Base-by-base conservation (phyloP, 1,284 basidiomycete species). In the Rhodotorula mucilaginosa region DNA sequence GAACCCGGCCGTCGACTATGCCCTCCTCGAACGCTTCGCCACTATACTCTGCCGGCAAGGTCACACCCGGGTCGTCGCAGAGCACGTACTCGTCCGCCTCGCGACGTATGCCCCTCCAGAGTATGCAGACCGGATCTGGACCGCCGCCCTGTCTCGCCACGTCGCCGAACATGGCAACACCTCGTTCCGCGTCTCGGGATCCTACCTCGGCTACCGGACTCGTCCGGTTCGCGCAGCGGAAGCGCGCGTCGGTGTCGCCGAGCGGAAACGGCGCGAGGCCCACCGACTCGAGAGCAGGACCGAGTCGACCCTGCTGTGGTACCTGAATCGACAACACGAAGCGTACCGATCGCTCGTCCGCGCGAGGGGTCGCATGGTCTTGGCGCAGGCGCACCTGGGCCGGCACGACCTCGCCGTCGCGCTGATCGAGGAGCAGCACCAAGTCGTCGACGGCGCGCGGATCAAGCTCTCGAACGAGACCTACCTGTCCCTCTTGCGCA, bases 11-110 rank as follows among this genome's bases (percentile, higher is more conserved):
- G 39, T 44, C 39, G 51, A 19, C 46, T 44, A 47, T 3, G 49
- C 51, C 2, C 29, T 58, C 6, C 13, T 65, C 3, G 60, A 29
- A 23, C 52, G 48, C 44, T 73, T 73, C 31, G 59, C 56, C 2
- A 2, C 16, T 15, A 3, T 44, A 12, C n/a, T 67, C 1, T 64
- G 60, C 13, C 34, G 18, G 26, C 61, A 69, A 10, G 72, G 72
- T 1, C 48, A 70, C 16, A 31, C 34, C 12, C 59, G 60, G 19
- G 48, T 68, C 58, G 68, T 73, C 21, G 65, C 72, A 15, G 60
- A 58, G 5, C 57, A 34, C 21, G n/a, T 68, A 7, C n/a, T 73
- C 26, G 16, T 16, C 1, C 26, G 44, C 46, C 18, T 62, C 26
- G 60, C 69, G 19, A 54, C 48, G 2, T 63, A 65, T 34, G 56